These are phyloP conservation scores for Trifolium repens DNA, from an alignment of 306 rosid genomes.

Conservation along the genomic window DNA sequence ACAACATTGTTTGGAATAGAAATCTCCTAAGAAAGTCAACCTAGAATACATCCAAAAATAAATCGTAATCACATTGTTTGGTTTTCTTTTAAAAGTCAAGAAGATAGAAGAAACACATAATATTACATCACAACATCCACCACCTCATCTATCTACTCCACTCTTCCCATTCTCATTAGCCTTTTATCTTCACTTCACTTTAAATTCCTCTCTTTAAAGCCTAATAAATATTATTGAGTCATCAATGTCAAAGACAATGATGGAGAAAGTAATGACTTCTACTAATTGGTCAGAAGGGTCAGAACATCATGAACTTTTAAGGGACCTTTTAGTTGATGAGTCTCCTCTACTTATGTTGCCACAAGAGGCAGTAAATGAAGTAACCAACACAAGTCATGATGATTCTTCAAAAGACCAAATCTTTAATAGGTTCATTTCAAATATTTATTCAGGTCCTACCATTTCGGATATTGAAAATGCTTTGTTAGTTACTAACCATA, in stretches of 20 bases:
- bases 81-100: conserved; percentile 61
- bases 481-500: conserved; percentile 53
- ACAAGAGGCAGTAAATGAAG: background rate
- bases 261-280: conserved; percentile 51
- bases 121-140: conserved; percentile 16
- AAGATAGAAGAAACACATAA: conserved; percentile 42
- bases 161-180: conserved; percentile 46
- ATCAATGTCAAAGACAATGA: conserved; percentile 42
- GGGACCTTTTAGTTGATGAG: conserved; percentile 70
- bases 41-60: conserved; percentile 58
- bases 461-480: conserved; percentile 75
- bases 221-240: conserved; percentile 45
- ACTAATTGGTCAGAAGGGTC: conserved; percentile 59
- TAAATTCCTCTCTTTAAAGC: conserved; percentile 8
- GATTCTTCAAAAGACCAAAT: conserved; percentile 38
- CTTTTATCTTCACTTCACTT: conserved; percentile 27
- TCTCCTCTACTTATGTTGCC: conserved; percentile 59
- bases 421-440: conserved; percentile 51
- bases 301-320: conserved; percentile 67
- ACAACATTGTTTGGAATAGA: conserved; percentile 37
- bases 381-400: background rate
- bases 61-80: conserved; percentile 32
- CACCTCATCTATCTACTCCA: conserved; percentile 68
- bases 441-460: conserved; percentile 76
- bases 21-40: conserved; percentile 62